These are phyloP conservation scores for Saccharum officinarum DNA, from an alignment of 176 grass and related monocot genomes.

Conservation along the genomic window DNA sequence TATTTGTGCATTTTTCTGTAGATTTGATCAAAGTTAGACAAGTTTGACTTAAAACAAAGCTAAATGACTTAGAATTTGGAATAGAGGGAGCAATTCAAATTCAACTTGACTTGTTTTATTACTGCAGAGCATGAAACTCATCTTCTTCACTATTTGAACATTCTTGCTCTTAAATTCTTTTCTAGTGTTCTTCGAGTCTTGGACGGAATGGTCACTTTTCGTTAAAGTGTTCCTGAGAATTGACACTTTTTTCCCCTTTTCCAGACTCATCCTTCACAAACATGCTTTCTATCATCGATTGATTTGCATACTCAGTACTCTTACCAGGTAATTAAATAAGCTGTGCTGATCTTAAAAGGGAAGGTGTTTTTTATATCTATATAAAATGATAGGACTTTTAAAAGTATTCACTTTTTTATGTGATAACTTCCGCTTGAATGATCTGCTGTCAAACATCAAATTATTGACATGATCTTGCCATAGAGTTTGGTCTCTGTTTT, in stretches of 20 bases:
- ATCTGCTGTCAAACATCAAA: background rate
- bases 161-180: background rate
- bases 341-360: background rate
- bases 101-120: background rate
- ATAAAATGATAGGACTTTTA: background rate
- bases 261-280: conserved; percentile 97
- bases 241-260: conserved; percentile 23
- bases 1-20: background rate
- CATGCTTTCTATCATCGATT: conserved; percentile 93
- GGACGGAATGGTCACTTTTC: background rate
- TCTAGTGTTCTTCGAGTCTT: background rate
- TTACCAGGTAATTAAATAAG: conserved; percentile 69
- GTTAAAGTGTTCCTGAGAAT: background rate
- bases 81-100: background rate
- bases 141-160: background rate
- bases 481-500: background rate
- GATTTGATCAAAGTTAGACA: background rate
- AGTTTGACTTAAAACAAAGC: background rate
- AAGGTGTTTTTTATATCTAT: background rate
- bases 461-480: background rate
- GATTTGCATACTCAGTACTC: conserved; percentile 97
- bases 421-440: background rate
- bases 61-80: background rate
- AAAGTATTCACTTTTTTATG: background rate
- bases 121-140: background rate